phyloP scores from a whole-genome alignment of 139 green algal species.

The Picochlorum sp. region DNA sequence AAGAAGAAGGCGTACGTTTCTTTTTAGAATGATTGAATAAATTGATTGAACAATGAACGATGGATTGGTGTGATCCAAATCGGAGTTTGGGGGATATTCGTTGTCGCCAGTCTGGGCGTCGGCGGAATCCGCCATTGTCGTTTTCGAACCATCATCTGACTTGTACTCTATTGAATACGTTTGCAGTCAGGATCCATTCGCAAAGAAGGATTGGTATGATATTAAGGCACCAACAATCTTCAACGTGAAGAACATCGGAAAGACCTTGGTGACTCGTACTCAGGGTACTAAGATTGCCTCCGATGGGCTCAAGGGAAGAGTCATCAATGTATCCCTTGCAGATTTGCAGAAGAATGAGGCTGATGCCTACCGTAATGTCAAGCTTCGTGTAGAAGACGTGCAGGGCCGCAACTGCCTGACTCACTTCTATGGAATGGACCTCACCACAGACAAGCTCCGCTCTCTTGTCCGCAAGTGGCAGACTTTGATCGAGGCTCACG shows the following conservation, averaged over 20 bases:
- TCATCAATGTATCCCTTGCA: slow-evolving; percentile 92
- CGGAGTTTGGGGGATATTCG: too few species aligned
- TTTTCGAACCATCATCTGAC: background rate
- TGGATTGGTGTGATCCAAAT: too few species aligned
- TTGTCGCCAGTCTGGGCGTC: too few species aligned
- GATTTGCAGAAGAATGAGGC: slow-evolving; percentile 98
- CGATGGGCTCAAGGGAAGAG: slow-evolving; percentile 94
- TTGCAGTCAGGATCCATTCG: slow-evolving; percentile 91
- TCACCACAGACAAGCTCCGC: slow-evolving; percentile 99
- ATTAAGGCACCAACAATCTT: slow-evolving; percentile 98
- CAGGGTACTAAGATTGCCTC: slow-evolving; percentile 98
- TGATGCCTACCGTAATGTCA: slow-evolving; percentile 95
- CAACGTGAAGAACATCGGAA: slow-evolving; percentile 81
- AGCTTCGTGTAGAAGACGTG: slow-evolving; percentile 91
- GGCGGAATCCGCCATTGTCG: too few species aligned
- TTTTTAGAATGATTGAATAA: slow-evolving; percentile 3
- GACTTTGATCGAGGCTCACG: slow-evolving; percentile 93
- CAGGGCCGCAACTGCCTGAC: slow-evolving; percentile 93
- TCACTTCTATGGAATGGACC: slow-evolving; percentile 99
- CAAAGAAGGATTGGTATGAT: slow-evolving; percentile 99
- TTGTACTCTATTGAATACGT: background rate
- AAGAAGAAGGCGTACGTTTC: slow-evolving; percentile 94
- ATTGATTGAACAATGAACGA: too few species aligned
- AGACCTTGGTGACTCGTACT: slow-evolving; percentile 96
- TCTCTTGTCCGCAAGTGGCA: slow-evolving; percentile 99